Evolutionary conservation across 2,329 filamentous ascomycete species (phyloP).

Genomic region (Cryphonectria naterciae): DNA sequence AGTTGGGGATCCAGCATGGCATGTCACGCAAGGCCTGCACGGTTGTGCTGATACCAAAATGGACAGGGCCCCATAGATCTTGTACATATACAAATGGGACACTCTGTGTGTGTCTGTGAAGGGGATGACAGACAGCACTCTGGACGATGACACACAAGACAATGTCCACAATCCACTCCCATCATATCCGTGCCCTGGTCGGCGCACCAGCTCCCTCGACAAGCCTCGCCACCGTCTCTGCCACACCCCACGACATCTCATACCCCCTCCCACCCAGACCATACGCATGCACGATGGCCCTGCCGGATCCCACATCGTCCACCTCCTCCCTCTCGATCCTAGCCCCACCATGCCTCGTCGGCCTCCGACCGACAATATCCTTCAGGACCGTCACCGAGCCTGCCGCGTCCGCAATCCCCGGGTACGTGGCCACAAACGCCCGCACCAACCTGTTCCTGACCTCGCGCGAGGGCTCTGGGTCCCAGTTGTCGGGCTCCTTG

Average conservation of each 20-base stretch:
- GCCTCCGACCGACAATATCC: slow-evolving; percentile 38
- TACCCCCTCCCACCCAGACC: slow-evolving; percentile 54
- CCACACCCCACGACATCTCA: slow-evolving; percentile 54
- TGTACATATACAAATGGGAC: background rate
- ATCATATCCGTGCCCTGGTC: slow-evolving; percentile 27
- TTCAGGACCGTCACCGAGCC: slow-evolving; percentile 33
- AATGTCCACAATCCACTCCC: background rate
- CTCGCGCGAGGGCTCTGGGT: slow-evolving; percentile 50
- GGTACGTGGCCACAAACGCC: slow-evolving; percentile 42
- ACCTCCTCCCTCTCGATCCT: slow-evolving; percentile 51
- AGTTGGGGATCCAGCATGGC: background rate
- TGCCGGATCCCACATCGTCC: slow-evolving; percentile 33
- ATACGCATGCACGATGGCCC: slow-evolving; percentile 50
- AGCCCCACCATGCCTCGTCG: slow-evolving; percentile 38
- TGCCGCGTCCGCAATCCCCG: slow-evolving; percentile 36
- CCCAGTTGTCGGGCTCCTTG: slow-evolving; percentile 63
- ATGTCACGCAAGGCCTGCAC: background rate
- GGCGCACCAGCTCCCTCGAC: slow-evolving; percentile 36
- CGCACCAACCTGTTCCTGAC: slow-evolving; percentile 52
- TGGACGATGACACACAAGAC: too few species aligned
- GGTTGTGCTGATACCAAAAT: background rate
- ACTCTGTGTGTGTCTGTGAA: too few species aligned
- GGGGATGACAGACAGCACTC: too few species aligned
- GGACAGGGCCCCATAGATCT: background rate
- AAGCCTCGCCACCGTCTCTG: slow-evolving; percentile 44